These are phyloP conservation scores for Maudiozyma pseudohumilis DNA, from an alignment of 805 yeast genomes.

Conservation along the genomic window DNA sequence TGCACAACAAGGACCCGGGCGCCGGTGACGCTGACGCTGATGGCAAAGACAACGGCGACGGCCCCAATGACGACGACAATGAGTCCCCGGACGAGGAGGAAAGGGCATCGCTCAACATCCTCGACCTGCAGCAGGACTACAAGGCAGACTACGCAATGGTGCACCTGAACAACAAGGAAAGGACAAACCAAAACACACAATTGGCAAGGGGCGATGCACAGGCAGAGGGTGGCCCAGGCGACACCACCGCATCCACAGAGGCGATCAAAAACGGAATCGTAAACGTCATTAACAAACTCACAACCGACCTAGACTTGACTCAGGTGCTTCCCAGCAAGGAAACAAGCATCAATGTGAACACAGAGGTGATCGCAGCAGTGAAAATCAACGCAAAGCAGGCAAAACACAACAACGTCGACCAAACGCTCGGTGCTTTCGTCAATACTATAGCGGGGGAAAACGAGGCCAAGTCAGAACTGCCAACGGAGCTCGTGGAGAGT, in stretches of 20 bases:
- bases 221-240: slow-evolving; percentile 11
- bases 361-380: slow-evolving; percentile 38
- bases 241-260: background rate
- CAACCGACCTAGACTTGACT: slow-evolving; percentile 22
- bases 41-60: slow-evolving; percentile 32
- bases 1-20: slow-evolving; percentile 30
- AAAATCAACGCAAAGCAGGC: slow-evolving; percentile 46
- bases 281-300: slow-evolving; percentile 12
- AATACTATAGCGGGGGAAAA: slow-evolving; percentile 21
- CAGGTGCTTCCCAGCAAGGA: slow-evolving; percentile 16
- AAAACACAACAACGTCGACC: slow-evolving; percentile 25
- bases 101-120: slow-evolving; percentile 43
- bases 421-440: slow-evolving; percentile 18
- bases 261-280: slow-evolving; percentile 12
- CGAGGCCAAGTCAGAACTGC: slow-evolving; percentile 28
- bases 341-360: slow-evolving; percentile 26
- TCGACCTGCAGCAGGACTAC: slow-evolving; percentile 26
- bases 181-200: background rate
- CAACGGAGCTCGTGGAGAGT: slow-evolving; percentile 36
- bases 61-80: slow-evolving; percentile 30
- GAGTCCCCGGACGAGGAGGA: slow-evolving; percentile 44
- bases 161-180: background rate
- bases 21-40: slow-evolving; percentile 36
- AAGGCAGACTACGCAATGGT: slow-evolving; percentile 3
- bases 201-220: background rate